Base-by-base conservation (phyloP, 2,329 filamentous ascomycete genomes). In the Pyricularia sp. region DNA sequence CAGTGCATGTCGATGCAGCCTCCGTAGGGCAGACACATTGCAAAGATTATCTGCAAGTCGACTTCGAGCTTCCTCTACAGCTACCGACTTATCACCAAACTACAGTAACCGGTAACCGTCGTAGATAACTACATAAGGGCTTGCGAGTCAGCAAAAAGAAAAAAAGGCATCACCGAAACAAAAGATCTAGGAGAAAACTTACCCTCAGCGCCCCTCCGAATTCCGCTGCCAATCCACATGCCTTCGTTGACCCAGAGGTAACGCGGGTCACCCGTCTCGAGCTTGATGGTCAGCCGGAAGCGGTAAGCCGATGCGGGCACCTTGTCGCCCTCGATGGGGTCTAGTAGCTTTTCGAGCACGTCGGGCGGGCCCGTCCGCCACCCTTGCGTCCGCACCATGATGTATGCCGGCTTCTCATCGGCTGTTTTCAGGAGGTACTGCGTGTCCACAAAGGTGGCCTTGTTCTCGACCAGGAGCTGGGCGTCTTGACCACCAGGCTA, bases 191-290 rank as follows among this genome's bases (percentile, higher is more conserved):
- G 14, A 26, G n/a, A 33, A 58, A 0, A 14, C 67, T 64, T 33
- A 68, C 59, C 67, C 28, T 69, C 68, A 4, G 50, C n/a, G 9
- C 68, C 68, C 42, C 64, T 50, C 7, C 74, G 72, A 23, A 71
- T 73, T 12, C 74, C 74, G 42, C 72, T 73, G 23, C 68, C 73
- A 1, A 73, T 31, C 72, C 72, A 76, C 11, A 75, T 50, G 42
- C 70, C 72, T 20, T 70, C 72, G 66, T 73, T 74, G 14, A 75
- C n/a, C 12, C 72, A 68, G 26, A 66, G 68, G 66, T 75, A 75
- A 23, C 74, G 71, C 55, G 70, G 69, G 30, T 75, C 73, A 20
- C 74, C 74, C 17, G 74, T 75, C 71, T 76, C 73, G 20, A 75
- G 71, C 59, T 72, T 66, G 30, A 75, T 70, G 23, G 69, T 73